Percentiles rank a stretch among this genome's conserved stretches.
phyloP scores from a whole-genome alignment of 164 flowering plant species.

The Liquidambar formosana region DNA sequence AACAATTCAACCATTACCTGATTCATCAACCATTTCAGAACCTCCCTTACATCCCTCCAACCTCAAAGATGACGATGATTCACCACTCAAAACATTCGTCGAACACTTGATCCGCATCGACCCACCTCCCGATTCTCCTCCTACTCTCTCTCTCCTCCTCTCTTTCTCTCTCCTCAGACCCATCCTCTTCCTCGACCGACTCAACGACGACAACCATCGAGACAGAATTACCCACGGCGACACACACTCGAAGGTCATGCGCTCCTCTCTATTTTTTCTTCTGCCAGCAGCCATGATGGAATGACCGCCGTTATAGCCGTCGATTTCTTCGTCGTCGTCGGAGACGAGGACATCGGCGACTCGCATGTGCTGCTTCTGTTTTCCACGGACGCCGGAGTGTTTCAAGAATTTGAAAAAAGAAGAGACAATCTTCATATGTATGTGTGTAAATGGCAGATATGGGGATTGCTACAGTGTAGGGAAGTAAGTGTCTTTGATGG shows the following conservation, averaged over 20 bases:
- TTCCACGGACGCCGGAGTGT: not conserved
- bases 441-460: not conserved
- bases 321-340: not conserved
- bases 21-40: not conserved
- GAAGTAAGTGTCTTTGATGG: not conserved
- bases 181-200: constrained; percentile 7
- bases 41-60: not conserved
- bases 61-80: not conserved
- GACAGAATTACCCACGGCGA: constrained; percentile 23
- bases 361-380: constrained; percentile 1
- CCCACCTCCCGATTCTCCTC: not conserved
- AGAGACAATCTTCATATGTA: not conserved
- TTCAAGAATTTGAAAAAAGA: not conserved
- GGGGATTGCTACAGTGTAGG: not conserved
- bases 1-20: constrained; percentile 6
- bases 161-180: not conserved
- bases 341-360: constrained; percentile 10
- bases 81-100: constrained; percentile 5
- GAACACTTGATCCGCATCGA: not conserved
- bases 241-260: not conserved
- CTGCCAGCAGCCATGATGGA: not conserved
- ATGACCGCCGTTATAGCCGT: not conserved
- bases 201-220: constrained; percentile 22
- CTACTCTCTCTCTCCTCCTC: not conserved
- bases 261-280: not conserved